phyloP scores from a whole-genome alignment of 371 early-diverging fungal species.

The Entomophthora muscae region DNA sequence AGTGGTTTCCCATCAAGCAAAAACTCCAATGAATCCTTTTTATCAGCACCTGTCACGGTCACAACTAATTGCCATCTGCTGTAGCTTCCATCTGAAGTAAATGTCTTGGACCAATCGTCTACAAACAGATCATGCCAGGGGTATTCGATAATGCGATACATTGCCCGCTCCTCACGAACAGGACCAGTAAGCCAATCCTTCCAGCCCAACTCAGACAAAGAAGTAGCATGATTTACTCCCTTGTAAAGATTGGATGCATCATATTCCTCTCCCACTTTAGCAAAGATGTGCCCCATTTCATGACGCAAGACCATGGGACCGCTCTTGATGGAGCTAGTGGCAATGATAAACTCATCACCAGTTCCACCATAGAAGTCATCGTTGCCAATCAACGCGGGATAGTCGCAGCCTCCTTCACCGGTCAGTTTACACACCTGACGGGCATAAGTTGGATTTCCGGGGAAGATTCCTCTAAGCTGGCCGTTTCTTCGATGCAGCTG shows the following conservation, averaged over 20 bases:
- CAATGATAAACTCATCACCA: too few species aligned
- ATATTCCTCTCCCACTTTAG: conserved; percentile 33
- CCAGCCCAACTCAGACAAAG: conserved; percentile 16
- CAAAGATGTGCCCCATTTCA: too few species aligned
- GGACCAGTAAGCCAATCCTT: conserved; percentile 38
- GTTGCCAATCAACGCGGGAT: conserved; percentile 32
- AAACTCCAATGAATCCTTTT: conserved; percentile 20
- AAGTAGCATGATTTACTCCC: conserved; percentile 26
- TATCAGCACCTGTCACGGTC: conserved; percentile 29
- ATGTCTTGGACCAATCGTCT: conserved; percentile 22
- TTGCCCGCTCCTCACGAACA: too few species aligned
- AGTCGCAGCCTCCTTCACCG: conserved; percentile 34
- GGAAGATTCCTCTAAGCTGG: conserved; percentile 36
- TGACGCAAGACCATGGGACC: conserved; percentile 35
- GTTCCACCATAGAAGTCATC: too few species aligned
- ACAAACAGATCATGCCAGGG: conserved; percentile 35
- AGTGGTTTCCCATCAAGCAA: conserved; percentile 26
- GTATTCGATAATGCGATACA: conserved; percentile 23
- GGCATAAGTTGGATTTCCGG: conserved; percentile 23
- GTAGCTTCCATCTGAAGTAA: conserved; percentile 24
- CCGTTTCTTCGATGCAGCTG: too few species aligned
- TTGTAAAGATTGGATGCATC: conserved; percentile 26
- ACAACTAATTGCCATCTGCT: conserved; percentile 25
- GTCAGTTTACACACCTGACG: conserved; percentile 27
- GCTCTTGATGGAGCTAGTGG: conserved; percentile 22